Evolutionary conservation across 139 green algal genomes (phyloP).

Genomic region (Gonium pectorale): DNA sequence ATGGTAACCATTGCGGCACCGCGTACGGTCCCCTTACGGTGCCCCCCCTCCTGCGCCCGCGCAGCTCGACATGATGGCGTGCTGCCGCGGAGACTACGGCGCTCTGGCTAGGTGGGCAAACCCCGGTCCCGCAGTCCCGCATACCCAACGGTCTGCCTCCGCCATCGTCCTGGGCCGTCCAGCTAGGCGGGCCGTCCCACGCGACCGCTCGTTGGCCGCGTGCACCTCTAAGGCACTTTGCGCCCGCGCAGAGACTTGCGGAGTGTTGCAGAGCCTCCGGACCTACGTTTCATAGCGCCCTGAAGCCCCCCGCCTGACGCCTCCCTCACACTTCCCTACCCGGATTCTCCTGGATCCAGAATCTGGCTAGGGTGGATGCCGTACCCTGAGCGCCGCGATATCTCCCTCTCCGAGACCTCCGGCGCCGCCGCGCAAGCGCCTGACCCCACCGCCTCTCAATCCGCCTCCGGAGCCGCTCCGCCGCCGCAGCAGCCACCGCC

Average conservation of each 20-base stretch:
- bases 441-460: background rate
- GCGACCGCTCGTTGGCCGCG: too few relatives aligned
- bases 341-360: constrained; percentile 6
- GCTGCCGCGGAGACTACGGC: constrained; percentile 64
- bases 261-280: too few relatives aligned
- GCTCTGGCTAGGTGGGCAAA: constrained; percentile 28
- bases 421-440: background rate
- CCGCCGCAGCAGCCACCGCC: background rate
- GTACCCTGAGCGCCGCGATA: constrained; percentile 4
- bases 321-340: background rate
- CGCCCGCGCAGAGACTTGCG: too few relatives aligned
- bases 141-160: too few relatives aligned
- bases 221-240: too few relatives aligned
- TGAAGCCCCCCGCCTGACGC: too few relatives aligned
- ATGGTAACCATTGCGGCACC: too few relatives aligned
- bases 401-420: background rate
- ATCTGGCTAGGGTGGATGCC: constrained; percentile 37
- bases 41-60: background rate
- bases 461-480: background rate
- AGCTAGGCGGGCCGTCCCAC: too few relatives aligned
- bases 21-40: background rate
- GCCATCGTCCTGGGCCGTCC: too few relatives aligned
- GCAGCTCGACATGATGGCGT: constrained; percentile 68
- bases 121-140: too few relatives aligned
- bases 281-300: too few relatives aligned